Conservation (phyloP, 2,329 filamentous ascomycete genomes). For the Sporothrix mexicana region DNA sequence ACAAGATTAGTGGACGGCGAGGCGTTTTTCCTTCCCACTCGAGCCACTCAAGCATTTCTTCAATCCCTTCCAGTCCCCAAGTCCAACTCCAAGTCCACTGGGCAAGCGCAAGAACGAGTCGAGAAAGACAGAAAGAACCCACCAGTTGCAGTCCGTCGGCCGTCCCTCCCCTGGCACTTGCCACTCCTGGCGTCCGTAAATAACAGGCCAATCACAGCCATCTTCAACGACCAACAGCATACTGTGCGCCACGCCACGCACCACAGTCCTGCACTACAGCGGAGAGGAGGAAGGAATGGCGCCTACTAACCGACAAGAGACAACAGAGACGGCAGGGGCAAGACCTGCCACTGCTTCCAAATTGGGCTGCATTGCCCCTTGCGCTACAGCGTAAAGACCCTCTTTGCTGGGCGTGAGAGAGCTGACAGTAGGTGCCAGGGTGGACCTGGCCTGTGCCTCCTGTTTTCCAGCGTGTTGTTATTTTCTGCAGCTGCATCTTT, state of each 20-base stretch:
- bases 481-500: constrained; percentile 27
- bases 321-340: constrained; percentile 4
- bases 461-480: constrained; percentile 18
- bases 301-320: neutral
- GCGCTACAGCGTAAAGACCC: neutral
- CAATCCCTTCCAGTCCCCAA: neutral
- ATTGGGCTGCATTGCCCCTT: constrained; percentile 17
- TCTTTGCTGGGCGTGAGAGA: neutral
- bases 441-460: constrained; percentile 22
- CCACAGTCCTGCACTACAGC: neutral
- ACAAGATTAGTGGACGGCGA: constrained; percentile 25
- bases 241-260: constrained; percentile 3
- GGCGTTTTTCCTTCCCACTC: constrained; percentile 31
- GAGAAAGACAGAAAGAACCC: neutral
- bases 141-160: neutral
- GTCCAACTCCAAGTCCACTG: constrained; percentile 7
- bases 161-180: neutral
- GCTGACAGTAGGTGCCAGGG: constrained; percentile 25
- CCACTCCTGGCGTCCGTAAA: neutral
- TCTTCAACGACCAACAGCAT: neutral
- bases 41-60: no score
- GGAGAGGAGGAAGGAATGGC: constrained; percentile 1
- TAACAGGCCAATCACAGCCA: constrained; percentile 4
- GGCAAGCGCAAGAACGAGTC: neutral
- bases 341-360: neutral